Conservation (phyloP, 2,329 filamentous ascomycete genomes). For the Alternaria incomplexa region DNA sequence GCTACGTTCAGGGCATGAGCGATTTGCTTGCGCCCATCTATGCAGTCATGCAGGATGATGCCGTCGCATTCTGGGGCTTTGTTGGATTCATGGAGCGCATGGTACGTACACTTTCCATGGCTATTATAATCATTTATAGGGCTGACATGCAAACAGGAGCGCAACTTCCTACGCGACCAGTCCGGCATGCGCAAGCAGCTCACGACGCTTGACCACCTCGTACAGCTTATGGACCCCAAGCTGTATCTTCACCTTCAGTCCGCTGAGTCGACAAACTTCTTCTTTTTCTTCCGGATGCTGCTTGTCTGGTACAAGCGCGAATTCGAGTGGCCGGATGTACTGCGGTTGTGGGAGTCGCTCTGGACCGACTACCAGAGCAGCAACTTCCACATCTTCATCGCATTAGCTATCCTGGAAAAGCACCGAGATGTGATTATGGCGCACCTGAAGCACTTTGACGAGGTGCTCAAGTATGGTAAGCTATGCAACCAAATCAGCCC, state of each 20-base stretch:
- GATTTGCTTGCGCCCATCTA: slow-evolving; percentile 96
- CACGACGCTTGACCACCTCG: slow-evolving; percentile 87
- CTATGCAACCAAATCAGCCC: slow-evolving; percentile 14
- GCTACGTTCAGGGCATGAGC: slow-evolving; percentile 99
- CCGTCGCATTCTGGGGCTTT: slow-evolving; percentile 96
- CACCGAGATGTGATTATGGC: slow-evolving; percentile 96
- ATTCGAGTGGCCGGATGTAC: slow-evolving; percentile 85
- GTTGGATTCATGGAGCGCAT: slow-evolving; percentile 96
- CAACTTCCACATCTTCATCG: slow-evolving; percentile 93
- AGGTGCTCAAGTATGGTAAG: slow-evolving; percentile 93
- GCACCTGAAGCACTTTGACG: slow-evolving; percentile 92
- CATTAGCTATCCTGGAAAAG: slow-evolving; percentile 92
- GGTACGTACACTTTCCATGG: slow-evolving; percentile 51
- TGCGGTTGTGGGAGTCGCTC: slow-evolving; percentile 87
- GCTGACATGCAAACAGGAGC: slow-evolving; percentile 61
- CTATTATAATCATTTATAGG: too few relatives aligned
- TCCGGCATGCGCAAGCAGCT: slow-evolving; percentile 95
- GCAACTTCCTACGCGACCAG: slow-evolving; percentile 94
- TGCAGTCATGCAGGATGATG: slow-evolving; percentile 96
- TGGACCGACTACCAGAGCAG: slow-evolving; percentile 93
- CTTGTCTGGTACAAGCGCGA: slow-evolving; percentile 99
- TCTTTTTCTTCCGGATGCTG: slow-evolving; percentile 99
- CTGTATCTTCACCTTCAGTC: slow-evolving; percentile 88
- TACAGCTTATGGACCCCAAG: slow-evolving; percentile 95
- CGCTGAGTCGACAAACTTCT: slow-evolving; percentile 97